Percentiles rank a stretch among this genome's conserved stretches.
Conservation (phyloP, 1,139 yeast genomes). For the Saccharomyces hybrid region DNA sequence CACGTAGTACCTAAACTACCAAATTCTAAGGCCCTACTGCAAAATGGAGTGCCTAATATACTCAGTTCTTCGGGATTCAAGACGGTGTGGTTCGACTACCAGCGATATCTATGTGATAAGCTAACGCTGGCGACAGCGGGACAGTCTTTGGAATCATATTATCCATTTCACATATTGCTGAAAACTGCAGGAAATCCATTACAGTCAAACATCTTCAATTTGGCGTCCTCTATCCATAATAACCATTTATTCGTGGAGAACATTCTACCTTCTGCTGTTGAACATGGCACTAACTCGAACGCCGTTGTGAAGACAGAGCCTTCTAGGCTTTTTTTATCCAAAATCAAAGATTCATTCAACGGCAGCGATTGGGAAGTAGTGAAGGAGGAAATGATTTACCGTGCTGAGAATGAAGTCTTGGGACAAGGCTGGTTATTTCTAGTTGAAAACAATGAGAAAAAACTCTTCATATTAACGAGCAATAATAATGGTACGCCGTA, state of each 20-base stretch:
- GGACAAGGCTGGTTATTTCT: slow-evolving; percentile 82
- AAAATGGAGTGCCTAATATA: slow-evolving; percentile 63
- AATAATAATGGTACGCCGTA: slow-evolving; percentile 92
- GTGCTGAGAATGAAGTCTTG: slow-evolving; percentile 47
- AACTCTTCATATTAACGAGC: slow-evolving; percentile 54
- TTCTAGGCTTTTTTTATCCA: slow-evolving; percentile 37
- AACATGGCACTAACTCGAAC: slow-evolving; percentile 17
- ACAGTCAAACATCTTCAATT: slow-evolving; percentile 68
- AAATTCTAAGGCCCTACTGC: slow-evolving; percentile 35
- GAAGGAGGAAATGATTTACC: slow-evolving; percentile 34
- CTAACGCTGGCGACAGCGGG: slow-evolving; percentile 71
- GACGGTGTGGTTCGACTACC: slow-evolving; percentile 77
- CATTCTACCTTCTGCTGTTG: slow-evolving; percentile 32
- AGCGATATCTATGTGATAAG: slow-evolving; percentile 57
- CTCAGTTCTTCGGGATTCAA: slow-evolving; percentile 62
- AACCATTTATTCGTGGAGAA: slow-evolving; percentile 85
- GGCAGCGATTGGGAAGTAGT: slow-evolving; percentile 27
- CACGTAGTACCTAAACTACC: slow-evolving; percentile 62
- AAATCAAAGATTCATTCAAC: slow-evolving; percentile 23
- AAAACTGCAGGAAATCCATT: slow-evolving; percentile 65
- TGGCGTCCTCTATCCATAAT: slow-evolving; percentile 87
- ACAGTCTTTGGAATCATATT: slow-evolving; percentile 69
- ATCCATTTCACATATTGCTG: slow-evolving; percentile 69
- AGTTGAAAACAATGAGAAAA: slow-evolving; percentile 65
- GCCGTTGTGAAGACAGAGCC: slow-evolving; percentile 35